Evolutionary conservation across 371 early-diverging fungal genomes (phyloP).

Genomic region (Apophysomyces trapeziformis): DNA sequence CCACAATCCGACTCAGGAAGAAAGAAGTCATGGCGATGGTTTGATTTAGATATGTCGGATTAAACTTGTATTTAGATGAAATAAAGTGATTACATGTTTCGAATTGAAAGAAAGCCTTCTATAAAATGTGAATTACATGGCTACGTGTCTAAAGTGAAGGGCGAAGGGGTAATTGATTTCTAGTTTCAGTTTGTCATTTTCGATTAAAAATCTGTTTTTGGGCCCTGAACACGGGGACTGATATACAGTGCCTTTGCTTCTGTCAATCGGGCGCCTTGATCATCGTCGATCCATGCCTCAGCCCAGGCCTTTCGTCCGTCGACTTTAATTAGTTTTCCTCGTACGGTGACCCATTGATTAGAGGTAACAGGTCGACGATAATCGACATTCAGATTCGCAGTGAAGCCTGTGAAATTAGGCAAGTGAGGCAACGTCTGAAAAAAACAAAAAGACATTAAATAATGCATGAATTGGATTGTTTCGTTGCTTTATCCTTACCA

Average conservation of each 20-base stretch:
- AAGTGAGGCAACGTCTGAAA: constrained; percentile 56
- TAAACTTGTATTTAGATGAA: too few relatives aligned
- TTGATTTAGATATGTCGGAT: too few relatives aligned
- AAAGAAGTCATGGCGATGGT: too few relatives aligned
- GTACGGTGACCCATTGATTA: constrained; percentile 68
- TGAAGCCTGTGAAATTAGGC: constrained; percentile 73
- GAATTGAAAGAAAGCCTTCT: too few relatives aligned
- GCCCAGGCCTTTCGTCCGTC: constrained; percentile 79
- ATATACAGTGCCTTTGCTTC: constrained; percentile 73
- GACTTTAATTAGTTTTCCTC: constrained; percentile 59
- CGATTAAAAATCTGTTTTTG: not conserved
- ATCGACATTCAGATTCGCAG: constrained; percentile 76
- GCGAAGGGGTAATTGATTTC: too few relatives aligned
- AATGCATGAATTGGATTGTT: not conserved
- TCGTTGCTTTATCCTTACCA: constrained; percentile 47
- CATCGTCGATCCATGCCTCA: constrained; percentile 63
- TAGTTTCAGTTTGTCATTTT: too few relatives aligned
- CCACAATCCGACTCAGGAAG: too few relatives aligned
- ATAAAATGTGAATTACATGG: too few relatives aligned
- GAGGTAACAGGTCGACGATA: constrained; percentile 75
- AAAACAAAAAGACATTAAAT: not conserved
- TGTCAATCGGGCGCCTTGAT: constrained; percentile 46
- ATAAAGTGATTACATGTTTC: too few relatives aligned
- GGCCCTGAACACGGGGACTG: constrained; percentile 49
- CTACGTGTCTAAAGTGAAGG: too few relatives aligned